A percentile compares a stretch with the other conserved stretches of the same genome.
phyloP scores from a whole-genome alignment of 2,329 filamentous ascomycete species.

The Alternaria gaisen region DNA sequence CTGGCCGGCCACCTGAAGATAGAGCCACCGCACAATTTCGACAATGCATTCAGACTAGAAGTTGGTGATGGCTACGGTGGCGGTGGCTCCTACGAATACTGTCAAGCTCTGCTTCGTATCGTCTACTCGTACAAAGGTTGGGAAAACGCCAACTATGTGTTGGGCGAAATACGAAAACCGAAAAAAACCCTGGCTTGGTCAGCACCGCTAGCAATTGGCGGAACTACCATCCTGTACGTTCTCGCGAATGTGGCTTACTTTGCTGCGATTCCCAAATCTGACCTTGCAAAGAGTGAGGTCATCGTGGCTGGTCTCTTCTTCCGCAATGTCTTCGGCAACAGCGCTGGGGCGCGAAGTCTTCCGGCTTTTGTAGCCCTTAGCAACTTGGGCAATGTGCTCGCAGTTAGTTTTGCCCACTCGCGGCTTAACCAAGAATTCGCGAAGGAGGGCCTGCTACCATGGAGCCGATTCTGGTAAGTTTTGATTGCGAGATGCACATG shows the following conservation, averaged over 20 bases:
- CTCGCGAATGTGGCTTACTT: conserved; percentile 73
- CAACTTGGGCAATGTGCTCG: conserved; percentile 69
- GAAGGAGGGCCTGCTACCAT: conserved; percentile 74
- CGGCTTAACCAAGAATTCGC: conserved; percentile 72
- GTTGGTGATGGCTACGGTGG: conserved; percentile 45
- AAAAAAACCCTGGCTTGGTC: conserved; percentile 64
- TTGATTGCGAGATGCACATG: neutral
- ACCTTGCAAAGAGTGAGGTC: conserved; percentile 66
- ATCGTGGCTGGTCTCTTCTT: conserved; percentile 71
- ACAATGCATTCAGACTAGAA: conserved; percentile 63
- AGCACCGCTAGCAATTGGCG: conserved; percentile 66
- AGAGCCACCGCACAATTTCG: conserved; percentile 65
- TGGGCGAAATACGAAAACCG: conserved; percentile 66
- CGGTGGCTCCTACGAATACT: conserved; percentile 55
- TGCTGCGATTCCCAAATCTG: conserved; percentile 66
- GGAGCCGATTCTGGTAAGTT: neutral
- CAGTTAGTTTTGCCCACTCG: conserved; percentile 67
- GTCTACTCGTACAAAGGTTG: conserved; percentile 69
- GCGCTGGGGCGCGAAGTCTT: conserved; percentile 55
- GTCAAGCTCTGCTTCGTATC: conserved; percentile 66
- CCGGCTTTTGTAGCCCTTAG: conserved; percentile 67
- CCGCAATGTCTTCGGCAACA: conserved; percentile 67
- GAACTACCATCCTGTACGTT: conserved; percentile 68
- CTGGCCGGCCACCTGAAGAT: conserved; percentile 45
- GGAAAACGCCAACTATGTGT: conserved; percentile 64